Percentiles rank a stretch among this genome's conserved stretches.
These are phyloP conservation scores for Entamoeba moshkovskii DNA, from an alignment of 208 protist genomes.

Conservation along the genomic window DNA sequence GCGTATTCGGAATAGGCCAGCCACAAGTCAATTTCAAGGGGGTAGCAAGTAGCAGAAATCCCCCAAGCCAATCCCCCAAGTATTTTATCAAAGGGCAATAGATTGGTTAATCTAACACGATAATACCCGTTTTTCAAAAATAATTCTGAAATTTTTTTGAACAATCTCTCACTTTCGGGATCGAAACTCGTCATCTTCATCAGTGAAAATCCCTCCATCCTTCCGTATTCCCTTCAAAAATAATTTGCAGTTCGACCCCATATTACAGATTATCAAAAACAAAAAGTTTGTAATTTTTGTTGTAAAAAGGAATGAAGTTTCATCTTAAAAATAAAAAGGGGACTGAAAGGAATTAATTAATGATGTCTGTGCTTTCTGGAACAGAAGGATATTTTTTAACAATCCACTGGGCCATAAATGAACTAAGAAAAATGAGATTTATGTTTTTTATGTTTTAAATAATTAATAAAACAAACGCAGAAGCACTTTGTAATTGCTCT, in stretches of 20 bases:
- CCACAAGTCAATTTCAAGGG: constrained; percentile 23
- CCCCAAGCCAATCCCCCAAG: constrained; percentile 40
- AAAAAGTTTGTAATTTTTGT: no score
- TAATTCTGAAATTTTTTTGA: constrained; percentile 13
- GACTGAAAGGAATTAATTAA: no score
- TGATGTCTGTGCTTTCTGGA: neutral
- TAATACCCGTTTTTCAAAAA: constrained; percentile 38
- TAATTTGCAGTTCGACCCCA: no score
- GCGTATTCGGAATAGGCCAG: neutral
- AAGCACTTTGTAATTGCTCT: neutral
- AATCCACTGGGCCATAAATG: neutral
- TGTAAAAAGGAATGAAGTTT: no score
- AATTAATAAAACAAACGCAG: neutral
- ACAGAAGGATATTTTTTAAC: neutral
- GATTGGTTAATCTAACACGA: constrained; percentile 23
- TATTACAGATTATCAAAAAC: no score
- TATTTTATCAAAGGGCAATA: constrained; percentile 35
- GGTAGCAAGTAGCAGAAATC: constrained; percentile 9
- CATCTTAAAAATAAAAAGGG: no score
- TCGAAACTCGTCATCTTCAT: no score
- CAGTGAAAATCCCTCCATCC: no score
- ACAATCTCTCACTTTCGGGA: neutral
- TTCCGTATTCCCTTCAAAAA: no score
- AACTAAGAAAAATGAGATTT: neutral
- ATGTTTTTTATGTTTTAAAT: neutral